Base-by-base conservation (phyloP, 768 basidiomycete species). In the Neoboletus magnificus region DNA sequence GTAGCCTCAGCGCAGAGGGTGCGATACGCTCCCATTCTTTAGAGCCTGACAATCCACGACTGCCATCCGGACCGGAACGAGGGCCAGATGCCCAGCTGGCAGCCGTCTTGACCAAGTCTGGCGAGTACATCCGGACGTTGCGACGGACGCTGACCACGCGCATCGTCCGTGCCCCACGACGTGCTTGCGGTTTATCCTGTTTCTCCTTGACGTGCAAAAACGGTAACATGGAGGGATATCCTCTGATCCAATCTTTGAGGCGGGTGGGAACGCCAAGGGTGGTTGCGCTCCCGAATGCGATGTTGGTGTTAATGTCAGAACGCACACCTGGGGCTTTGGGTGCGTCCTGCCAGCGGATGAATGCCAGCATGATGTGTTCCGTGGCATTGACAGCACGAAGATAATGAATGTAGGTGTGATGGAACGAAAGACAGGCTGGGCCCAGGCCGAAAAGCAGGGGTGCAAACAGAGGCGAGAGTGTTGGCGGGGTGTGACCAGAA, bases 331-430 rank as follows among this genome's bases (percentile, higher is more conserved):
- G 64, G 3, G 72, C 62, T 23, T 75, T 75, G 27, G 82, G 80
- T 5, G 81, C 76, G 55, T 88, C 84, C 62, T 92, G 86, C 77
- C 85, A 89, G 30, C 95, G 84, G 55, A 98, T 87, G 70, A 88
- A 96, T 0, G 91, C 82, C 13, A 98, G 81, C n/a, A 98, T 76
- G 47, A 99, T 77, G 61, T 99, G 96, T 67, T 99, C 96, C 63
- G 89, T 90, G 1, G 95, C 96, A 35, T 86, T 84, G 5, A 87
- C 86, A 16, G 91, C 80, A 43, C 89, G 86, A 32, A 96, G 82
- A 68, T 93, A 98, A 59, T 79, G 77, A 22, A 76, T 65, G 66
- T 90, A 91, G 9, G 82, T 80, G 51, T 76, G 76, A 52, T 80
- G 75, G 73, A 86, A 82, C 20, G 79, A 69, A 48, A 77, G 73